These are phyloP conservation scores for Camellia oleifera DNA, from an alignment of 179 eudicot species.

Conservation along the genomic window DNA sequence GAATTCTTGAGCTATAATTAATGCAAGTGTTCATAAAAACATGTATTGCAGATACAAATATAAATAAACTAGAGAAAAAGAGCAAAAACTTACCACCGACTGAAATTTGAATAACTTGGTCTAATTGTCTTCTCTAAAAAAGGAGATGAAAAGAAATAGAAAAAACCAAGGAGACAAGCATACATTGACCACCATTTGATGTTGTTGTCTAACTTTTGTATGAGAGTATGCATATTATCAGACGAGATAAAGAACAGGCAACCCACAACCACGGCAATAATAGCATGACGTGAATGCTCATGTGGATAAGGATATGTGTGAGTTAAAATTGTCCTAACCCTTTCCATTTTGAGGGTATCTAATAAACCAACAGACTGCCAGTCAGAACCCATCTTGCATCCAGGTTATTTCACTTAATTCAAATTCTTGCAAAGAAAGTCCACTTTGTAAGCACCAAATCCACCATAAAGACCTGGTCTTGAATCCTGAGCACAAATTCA, in stretches of 20 bases:
- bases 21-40: not conserved
- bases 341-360: slow-evolving; percentile 82
- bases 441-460: not conserved
- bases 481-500: slow-evolving; percentile 10
- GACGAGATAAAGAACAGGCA: slow-evolving; percentile 97
- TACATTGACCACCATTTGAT: slow-evolving; percentile 99
- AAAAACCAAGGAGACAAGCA: slow-evolving; percentile 84
- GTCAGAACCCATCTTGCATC: slow-evolving; percentile 46
- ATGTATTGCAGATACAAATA: not conserved
- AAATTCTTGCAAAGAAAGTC: slow-evolving; percentile 13
- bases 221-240: slow-evolving; percentile 86
- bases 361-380: slow-evolving; percentile 59
- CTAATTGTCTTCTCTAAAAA: slow-evolving; percentile 91
- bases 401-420: slow-evolving; percentile 6
- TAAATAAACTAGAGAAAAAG: not conserved
- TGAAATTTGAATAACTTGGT: slow-evolving; percentile 98
- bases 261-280: slow-evolving; percentile 83
- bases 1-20: not conserved
- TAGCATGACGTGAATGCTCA: slow-evolving; percentile 95
- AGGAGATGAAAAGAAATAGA: slow-evolving; percentile 99
- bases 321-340: slow-evolving; percentile 77
- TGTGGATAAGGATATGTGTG: slow-evolving; percentile 94
- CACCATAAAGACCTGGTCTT: slow-evolving; percentile 14
- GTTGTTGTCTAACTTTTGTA: slow-evolving; percentile 88
- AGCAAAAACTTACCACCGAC: slow-evolving; percentile 73